phyloP scores from a whole-genome alignment of 2,329 filamentous ascomycete species.

The Sarocladium brachiariae region DNA sequence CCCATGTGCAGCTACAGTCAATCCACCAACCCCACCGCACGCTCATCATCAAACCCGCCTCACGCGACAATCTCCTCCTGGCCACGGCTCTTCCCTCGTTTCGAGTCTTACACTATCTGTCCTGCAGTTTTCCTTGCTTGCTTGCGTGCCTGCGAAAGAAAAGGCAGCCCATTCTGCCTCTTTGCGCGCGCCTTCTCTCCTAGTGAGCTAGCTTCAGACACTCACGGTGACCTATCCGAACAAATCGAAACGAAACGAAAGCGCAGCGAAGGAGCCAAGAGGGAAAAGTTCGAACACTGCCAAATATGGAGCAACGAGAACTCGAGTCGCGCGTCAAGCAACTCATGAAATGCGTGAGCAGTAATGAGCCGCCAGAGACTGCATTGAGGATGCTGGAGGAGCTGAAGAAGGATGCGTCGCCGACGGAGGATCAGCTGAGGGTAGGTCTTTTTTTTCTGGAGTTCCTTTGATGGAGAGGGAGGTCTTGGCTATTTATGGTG shows the following conservation, averaged over 20 bases:
- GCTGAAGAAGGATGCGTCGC: slow-evolving; percentile 71
- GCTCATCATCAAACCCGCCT: background rate
- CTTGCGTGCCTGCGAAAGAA: too few species aligned
- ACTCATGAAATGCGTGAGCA: slow-evolving; percentile 69
- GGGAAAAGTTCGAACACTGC: background rate
- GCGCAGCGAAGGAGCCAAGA: background rate
- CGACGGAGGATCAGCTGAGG: slow-evolving; percentile 84
- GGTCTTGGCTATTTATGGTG: background rate
- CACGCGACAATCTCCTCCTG: background rate
- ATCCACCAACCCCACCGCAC: background rate
- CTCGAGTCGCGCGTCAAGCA: slow-evolving; percentile 71
- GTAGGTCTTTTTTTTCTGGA: slow-evolving; percentile 38
- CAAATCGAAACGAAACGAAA: background rate
- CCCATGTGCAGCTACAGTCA: background rate
- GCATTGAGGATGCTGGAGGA: slow-evolving; percentile 69
- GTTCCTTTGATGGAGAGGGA: background rate
- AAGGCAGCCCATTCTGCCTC: too few species aligned
- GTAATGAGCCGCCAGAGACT: slow-evolving; percentile 66
- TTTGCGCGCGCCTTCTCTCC: too few species aligned
- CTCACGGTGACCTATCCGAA: background rate
- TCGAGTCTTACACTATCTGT: background rate
- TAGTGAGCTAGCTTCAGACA: too few species aligned
- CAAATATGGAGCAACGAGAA: slow-evolving; percentile 70
- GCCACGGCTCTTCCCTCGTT: background rate
- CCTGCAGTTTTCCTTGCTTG: background rate